phyloP scores from a whole-genome alignment of 441 rosid species.

The Erodium moschatum region DNA sequence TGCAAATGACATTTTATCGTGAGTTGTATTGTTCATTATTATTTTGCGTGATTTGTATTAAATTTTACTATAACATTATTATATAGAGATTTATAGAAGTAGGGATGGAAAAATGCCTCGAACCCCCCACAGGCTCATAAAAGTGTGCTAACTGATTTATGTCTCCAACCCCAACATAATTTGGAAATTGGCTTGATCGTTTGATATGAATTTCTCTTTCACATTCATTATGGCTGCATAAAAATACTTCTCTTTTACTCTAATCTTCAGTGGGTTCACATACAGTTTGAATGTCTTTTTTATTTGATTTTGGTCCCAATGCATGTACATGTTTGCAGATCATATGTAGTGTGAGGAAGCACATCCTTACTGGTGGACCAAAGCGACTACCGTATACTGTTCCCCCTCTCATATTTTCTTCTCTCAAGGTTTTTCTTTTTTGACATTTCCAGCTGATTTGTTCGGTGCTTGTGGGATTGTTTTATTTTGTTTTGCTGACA shows the following conservation, averaged over 20 bases:
- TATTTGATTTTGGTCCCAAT: not conserved
- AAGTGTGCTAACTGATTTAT: not conserved
- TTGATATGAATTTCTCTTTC: not conserved
- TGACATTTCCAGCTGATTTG: slow-evolving; percentile 18
- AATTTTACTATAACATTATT: no score
- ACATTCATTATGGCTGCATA: not conserved
- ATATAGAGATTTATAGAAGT: no score
- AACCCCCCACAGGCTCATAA: no score
- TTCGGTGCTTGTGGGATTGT: not conserved
- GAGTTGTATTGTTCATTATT: no score
- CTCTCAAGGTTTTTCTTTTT: slow-evolving; percentile 77
- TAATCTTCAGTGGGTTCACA: slow-evolving; percentile 1
- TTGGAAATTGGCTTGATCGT: not conserved
- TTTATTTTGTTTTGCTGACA: slow-evolving; percentile 2
- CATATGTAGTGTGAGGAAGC: slow-evolving; percentile 60
- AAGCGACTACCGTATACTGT: slow-evolving; percentile 73
- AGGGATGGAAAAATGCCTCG: no score
- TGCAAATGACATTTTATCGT: no score
- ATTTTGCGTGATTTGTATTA: no score
- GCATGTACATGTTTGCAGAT: slow-evolving; percentile 42
- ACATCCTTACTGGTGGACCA: slow-evolving; percentile 75
- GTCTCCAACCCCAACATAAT: not conserved
- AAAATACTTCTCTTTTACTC: not conserved
- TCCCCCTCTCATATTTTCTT: slow-evolving; percentile 78
- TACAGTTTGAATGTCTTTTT: not conserved